These are phyloP conservation scores for Nidula microcarpa DNA, from an alignment of 768 basidiomycete genomes.

Conservation along the genomic window DNA sequence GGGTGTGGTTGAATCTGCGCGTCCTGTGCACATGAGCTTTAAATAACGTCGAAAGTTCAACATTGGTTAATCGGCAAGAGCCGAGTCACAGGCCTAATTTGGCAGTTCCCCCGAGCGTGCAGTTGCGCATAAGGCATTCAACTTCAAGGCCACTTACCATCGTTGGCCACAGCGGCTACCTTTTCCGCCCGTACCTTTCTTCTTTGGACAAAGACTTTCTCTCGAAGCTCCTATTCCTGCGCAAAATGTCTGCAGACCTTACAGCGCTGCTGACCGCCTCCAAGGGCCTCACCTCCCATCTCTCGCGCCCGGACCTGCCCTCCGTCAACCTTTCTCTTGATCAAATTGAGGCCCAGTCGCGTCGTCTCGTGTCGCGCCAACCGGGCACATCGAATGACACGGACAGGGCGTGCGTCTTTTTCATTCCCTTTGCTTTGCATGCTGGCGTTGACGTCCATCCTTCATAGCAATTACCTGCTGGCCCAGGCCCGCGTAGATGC, in stretches of 20 bases:
- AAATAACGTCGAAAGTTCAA: no score
- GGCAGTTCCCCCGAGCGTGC: no score
- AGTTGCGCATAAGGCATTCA: no score
- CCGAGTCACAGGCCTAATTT: no score
- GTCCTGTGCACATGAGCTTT: no score
- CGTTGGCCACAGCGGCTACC: no score
- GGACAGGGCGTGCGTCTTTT: conserved; percentile 63
- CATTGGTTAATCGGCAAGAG: no score
- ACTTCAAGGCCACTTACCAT: no score
- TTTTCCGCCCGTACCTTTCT: no score
- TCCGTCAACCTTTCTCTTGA: conserved; percentile 87
- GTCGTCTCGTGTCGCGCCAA: conserved; percentile 75
- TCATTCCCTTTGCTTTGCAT: conserved; percentile 1
- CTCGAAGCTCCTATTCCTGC: neutral
- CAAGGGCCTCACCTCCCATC: conserved; percentile 71
- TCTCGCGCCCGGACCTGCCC: conserved; percentile 79
- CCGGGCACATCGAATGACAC: conserved; percentile 59
- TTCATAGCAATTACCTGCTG: conserved; percentile 78
- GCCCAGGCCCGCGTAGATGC: conserved; percentile 94
- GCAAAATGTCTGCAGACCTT: conserved; percentile 40
- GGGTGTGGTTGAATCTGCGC: no score
- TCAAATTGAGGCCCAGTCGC: conserved; percentile 92
- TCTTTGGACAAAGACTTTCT: no score
- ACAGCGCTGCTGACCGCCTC: conserved; percentile 71
- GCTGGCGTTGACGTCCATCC: conserved; percentile 2